Evolutionary conservation across 306 rosid species (phyloP).

Genomic region (Prinsepia uniflora): DNA sequence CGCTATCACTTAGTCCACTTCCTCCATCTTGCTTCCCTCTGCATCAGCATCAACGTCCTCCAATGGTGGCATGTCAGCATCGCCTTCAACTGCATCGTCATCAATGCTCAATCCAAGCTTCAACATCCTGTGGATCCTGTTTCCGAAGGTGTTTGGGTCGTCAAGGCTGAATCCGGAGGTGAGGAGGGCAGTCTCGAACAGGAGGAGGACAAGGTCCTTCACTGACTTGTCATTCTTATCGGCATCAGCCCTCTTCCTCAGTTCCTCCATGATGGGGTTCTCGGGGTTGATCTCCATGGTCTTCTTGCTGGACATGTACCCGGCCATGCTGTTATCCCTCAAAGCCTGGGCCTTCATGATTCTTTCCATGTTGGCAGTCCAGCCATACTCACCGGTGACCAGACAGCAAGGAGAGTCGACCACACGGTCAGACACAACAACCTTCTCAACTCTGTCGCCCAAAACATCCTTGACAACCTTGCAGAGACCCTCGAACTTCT

Average conservation of each 20-base stretch:
- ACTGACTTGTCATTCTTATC: slow-evolving; percentile 94
- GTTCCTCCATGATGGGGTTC: slow-evolving; percentile 93
- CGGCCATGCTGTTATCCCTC: slow-evolving; percentile 92
- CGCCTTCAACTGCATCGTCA: slow-evolving; percentile 59
- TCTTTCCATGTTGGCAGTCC: slow-evolving; percentile 98
- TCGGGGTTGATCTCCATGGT: slow-evolving; percentile 97
- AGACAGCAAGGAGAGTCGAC: slow-evolving; percentile 91
- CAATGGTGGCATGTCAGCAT: slow-evolving; percentile 83
- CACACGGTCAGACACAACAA: slow-evolving; percentile 86
- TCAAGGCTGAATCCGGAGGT: slow-evolving; percentile 97
- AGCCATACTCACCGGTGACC: slow-evolving; percentile 89
- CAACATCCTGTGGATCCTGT: slow-evolving; percentile 93
- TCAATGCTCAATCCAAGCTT: slow-evolving; percentile 94
- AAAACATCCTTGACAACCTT: slow-evolving; percentile 85
- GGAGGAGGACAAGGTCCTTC: slow-evolving; percentile 83
- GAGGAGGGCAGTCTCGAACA: slow-evolving; percentile 83
- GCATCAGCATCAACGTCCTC: slow-evolving; percentile 84
- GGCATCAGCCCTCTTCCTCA: slow-evolving; percentile 74
- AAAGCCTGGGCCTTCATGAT: slow-evolving; percentile 94
- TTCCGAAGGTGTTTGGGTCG: slow-evolving; percentile 92
- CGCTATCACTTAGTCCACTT: slow-evolving; percentile 54
- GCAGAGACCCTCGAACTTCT: slow-evolving; percentile 78
- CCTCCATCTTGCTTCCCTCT: slow-evolving; percentile 97
- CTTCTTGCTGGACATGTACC: slow-evolving; percentile 94
- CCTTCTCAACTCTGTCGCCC: slow-evolving; percentile 93